These are phyloP conservation scores for Leptographium wingfieldii DNA, from an alignment of 2,329 filamentous ascomycete species.

Conservation along the genomic window DNA sequence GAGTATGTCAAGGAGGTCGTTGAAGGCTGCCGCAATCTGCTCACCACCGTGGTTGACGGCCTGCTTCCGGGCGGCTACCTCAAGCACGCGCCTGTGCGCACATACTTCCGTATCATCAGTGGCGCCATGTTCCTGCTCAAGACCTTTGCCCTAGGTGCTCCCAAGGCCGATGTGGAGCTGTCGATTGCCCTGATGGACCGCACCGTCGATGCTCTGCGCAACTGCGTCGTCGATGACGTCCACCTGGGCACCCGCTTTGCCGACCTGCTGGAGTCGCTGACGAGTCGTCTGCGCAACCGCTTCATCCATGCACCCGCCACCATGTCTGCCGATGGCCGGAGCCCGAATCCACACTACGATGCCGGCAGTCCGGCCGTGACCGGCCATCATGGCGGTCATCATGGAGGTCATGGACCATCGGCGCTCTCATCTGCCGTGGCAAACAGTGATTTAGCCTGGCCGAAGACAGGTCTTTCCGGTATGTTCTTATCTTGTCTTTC, in stretches of 20 bases:
- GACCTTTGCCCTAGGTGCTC: slow-evolving; percentile 71
- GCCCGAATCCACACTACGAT: slow-evolving; percentile 1
- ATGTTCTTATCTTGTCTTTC: not conserved
- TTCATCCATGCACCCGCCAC: slow-evolving; percentile 53
- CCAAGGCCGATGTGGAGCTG: slow-evolving; percentile 63
- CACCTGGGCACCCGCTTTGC: slow-evolving; percentile 77
- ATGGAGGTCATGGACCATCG: not conserved
- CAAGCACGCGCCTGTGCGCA: slow-evolving; percentile 70
- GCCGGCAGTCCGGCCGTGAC: not conserved
- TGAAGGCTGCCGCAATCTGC: slow-evolving; percentile 62
- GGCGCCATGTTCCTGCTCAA: slow-evolving; percentile 77
- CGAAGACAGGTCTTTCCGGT: slow-evolving; percentile 5
- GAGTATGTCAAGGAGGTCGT: slow-evolving; percentile 67
- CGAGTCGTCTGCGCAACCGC: slow-evolving; percentile 57
- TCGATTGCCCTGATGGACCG: slow-evolving; percentile 64
- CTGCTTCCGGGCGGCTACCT: slow-evolving; percentile 63
- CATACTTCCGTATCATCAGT: slow-evolving; percentile 77
- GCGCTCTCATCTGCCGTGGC: not conserved
- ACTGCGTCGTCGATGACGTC: slow-evolving; percentile 73
- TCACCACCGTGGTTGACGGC: slow-evolving; percentile 64
- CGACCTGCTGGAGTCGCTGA: slow-evolving; percentile 68
- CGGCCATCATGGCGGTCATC: not conserved
- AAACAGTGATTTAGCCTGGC: not conserved
- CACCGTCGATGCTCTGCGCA: slow-evolving; percentile 60
- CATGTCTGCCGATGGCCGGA: not conserved